Conservation (phyloP, 306 rosid species). For the Astragalus membranaceus region DNA sequence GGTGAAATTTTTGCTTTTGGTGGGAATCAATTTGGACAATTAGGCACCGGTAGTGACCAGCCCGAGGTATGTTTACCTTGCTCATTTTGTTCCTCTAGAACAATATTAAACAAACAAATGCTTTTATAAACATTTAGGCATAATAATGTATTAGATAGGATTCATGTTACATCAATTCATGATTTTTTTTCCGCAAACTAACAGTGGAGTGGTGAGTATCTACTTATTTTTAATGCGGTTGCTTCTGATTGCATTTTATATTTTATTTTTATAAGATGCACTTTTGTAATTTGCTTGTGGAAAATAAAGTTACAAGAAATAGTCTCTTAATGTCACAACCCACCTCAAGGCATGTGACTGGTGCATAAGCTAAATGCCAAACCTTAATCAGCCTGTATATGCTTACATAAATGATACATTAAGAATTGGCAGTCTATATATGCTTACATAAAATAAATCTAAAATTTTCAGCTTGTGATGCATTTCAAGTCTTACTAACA, state of each 20-base stretch:
- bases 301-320: too few species aligned
- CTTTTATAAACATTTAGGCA: background rate
- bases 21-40: conserved; percentile 90
- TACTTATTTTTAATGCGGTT: background rate
- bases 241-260: background rate
- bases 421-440: background rate
- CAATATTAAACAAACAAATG: background rate
- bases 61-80: conserved; percentile 46
- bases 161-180: background rate
- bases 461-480: background rate
- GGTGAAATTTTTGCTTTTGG: conserved; percentile 70
- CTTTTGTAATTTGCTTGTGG: background rate
- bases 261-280: background rate
- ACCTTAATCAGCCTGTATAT: too few species aligned
- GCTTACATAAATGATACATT: background rate
- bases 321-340: too few species aligned
- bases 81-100: background rate
- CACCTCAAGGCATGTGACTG: too few species aligned
- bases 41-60: conserved; percentile 77
- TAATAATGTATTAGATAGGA: background rate
- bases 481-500: background rate
- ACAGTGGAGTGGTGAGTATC: background rate
- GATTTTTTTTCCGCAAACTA: background rate
- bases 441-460: background rate
- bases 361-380: too few species aligned